Conservation (phyloP, 768 basidiomycete species). For the Erythrobasidium yunnanense region DNA sequence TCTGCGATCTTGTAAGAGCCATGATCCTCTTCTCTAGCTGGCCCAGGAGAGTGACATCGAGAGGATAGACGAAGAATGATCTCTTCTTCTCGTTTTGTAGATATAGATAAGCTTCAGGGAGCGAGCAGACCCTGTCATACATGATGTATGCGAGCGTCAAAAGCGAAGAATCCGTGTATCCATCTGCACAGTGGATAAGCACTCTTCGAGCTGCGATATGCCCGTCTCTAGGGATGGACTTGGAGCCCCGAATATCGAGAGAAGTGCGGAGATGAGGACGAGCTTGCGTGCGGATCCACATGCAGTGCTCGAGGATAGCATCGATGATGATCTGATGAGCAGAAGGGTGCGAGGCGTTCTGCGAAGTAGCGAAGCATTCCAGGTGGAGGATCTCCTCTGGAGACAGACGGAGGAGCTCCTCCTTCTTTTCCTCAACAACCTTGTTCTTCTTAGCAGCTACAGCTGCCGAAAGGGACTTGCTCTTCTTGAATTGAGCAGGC, state of each 20-base stretch:
- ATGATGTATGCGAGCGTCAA: conserved; percentile 78
- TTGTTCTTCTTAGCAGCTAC: not conserved
- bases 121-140: conserved; percentile 46
- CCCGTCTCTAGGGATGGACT: conserved; percentile 37
- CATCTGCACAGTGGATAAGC: conserved; percentile 70
- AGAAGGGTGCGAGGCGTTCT: conserved; percentile 1
- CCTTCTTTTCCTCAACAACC: not conserved
- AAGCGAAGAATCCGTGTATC: conserved; percentile 84
- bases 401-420: not conserved
- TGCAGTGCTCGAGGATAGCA: conserved; percentile 33
- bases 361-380: conserved; percentile 34
- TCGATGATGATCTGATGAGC: conserved; percentile 19
- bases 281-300: conserved; percentile 35
- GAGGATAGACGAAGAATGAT: conserved; percentile 83
- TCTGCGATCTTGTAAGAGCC: not conserved
- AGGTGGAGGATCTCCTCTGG: conserved; percentile 37
- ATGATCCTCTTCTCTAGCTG: conserved; percentile 27
- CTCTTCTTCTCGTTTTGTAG: conserved; percentile 54
- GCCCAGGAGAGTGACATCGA: conserved; percentile 54
- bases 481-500: conserved; percentile 4
- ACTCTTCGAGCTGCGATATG: conserved; percentile 45
- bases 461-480: conserved; percentile 18
- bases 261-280: conserved; percentile 22
- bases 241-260: not conserved
- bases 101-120: conserved; percentile 86